Percentiles rank a stretch among this genome's conserved stretches.
These are phyloP conservation scores for Melastoma malabathricum DNA, from an alignment of 345 rosid genomes.

Conservation along the genomic window DNA sequence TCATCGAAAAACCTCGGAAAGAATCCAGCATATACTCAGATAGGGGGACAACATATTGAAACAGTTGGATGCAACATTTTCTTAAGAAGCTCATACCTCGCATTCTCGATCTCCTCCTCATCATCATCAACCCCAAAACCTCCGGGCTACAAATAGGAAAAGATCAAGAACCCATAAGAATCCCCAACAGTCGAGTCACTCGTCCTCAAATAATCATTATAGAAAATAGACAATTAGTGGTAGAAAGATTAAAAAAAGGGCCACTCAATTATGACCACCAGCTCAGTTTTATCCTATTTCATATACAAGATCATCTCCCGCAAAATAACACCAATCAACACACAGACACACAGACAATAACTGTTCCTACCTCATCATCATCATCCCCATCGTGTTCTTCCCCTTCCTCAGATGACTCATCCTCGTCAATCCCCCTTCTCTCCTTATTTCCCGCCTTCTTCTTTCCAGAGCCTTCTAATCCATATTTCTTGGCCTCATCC, in stretches of 20 bases:
- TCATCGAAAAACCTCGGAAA: too few species aligned
- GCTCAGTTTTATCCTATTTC: neutral
- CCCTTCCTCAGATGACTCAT: conserved; percentile 22
- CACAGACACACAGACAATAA: neutral
- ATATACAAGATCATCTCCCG: neutral
- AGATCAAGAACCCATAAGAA: neutral
- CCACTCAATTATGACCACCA: neutral
- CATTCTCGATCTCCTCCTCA: conserved; percentile 13
- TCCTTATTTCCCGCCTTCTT: conserved; percentile 18
- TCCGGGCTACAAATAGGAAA: conserved; percentile 32
- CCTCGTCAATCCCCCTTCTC: conserved; percentile 14
- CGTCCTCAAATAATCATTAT: too few species aligned
- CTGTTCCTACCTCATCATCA: conserved; percentile 20
- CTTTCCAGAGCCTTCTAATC: conserved; percentile 25
- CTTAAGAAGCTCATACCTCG: too few species aligned
- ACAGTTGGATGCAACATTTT: neutral
- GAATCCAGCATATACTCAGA: too few species aligned
- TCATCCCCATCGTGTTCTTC: conserved; percentile 14
- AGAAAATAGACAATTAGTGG: too few species aligned
- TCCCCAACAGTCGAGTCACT: too few species aligned
- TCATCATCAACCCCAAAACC: conserved; percentile 20
- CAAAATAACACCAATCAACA: neutral
- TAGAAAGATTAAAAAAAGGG: too few species aligned
- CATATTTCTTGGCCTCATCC: conserved; percentile 73
- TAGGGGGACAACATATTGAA: neutral